Evolutionary conservation across 2,329 filamentous ascomycete genomes (phyloP), one percentile per base, ranked within the genome.

Genomic region (Sporothrix sp.): DNA sequence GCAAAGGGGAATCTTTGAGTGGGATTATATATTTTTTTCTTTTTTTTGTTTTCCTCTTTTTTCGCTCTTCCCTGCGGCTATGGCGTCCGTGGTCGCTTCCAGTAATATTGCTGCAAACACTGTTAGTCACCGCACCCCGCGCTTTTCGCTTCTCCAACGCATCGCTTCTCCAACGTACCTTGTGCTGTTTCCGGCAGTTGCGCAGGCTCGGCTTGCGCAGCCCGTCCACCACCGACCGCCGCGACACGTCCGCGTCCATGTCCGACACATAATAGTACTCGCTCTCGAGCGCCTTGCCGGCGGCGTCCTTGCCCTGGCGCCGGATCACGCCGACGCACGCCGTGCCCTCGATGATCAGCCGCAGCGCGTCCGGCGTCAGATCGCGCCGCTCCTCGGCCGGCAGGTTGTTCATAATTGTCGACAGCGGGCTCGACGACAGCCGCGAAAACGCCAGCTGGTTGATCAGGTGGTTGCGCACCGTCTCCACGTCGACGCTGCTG

Each of bases 191-290:
- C 62, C 93, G 79, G 63, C 93, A 96, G 62, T 83, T 84, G 58
- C 93, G 78, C 61, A 98, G 71, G 60, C 88, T 93, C 38, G 90
- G 91, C 68, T 95, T 95, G 51, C 88, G 78, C 64, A 96, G 72
- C 48, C 87, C 87, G 58, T 90, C 83, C 1, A 90, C 87, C 13
- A 96, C 88, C 20, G 89, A 78, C 47, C 86, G 80, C 53, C 91
- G 79, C 62, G 84, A 79, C 56, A 82, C 77, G 62, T 97, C 89
- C 2, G 76, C 72, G 63, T 98, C 93, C 61, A 81, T 76, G 65
- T 97, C 91, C 0, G 90, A 86, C 7, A 96, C 75, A 62, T 98
- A 98, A 68, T 97, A 97, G 66, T 94, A 97, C 66, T 98, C 90
- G 71, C 87, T 94, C 73, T 98, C 91, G 1, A 98, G 77, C 7